These are phyloP conservation scores for Graphiopsis chlorocephala DNA, from an alignment of 2,329 filamentous ascomycete genomes.

Conservation along the genomic window DNA sequence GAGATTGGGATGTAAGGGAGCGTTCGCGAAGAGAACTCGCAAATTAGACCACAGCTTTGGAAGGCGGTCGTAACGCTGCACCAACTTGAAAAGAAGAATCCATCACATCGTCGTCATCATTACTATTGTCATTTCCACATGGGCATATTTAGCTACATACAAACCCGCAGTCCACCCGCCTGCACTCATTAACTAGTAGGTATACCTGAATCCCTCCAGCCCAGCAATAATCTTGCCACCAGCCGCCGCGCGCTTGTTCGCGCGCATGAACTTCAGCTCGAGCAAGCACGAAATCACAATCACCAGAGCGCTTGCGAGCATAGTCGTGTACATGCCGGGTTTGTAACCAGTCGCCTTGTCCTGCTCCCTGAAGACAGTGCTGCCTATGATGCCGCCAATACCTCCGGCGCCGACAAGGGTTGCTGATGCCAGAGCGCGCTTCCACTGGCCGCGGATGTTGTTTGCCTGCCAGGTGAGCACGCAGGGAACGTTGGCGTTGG, in stretches of 20 bases:
- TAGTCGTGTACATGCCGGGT: conserved; percentile 34
- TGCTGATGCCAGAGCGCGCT: conserved; percentile 74
- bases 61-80: background rate
- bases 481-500: conserved; percentile 64
- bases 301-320: conserved; percentile 30
- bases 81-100: background rate
- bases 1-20: background rate
- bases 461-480: conserved; percentile 80
- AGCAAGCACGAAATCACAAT: conserved; percentile 32
- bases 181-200: conserved; percentile 15
- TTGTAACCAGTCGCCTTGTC: conserved; percentile 32
- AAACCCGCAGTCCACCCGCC: background rate
- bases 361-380: conserved; percentile 34
- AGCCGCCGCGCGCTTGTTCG: conserved; percentile 35
- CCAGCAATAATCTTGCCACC: conserved; percentile 38
- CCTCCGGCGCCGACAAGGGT: conserved; percentile 74
- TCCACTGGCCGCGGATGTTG: conserved; percentile 87
- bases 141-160: background rate
- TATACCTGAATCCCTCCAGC: conserved; percentile 36
- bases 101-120: background rate
- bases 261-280: conserved; percentile 33
- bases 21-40: background rate
- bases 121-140: background rate
- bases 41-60: background rate
- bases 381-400: conserved; percentile 65